phyloP scores from a whole-genome alignment of 2,329 filamentous ascomycete genomes.

The Lojkania enalia region DNA sequence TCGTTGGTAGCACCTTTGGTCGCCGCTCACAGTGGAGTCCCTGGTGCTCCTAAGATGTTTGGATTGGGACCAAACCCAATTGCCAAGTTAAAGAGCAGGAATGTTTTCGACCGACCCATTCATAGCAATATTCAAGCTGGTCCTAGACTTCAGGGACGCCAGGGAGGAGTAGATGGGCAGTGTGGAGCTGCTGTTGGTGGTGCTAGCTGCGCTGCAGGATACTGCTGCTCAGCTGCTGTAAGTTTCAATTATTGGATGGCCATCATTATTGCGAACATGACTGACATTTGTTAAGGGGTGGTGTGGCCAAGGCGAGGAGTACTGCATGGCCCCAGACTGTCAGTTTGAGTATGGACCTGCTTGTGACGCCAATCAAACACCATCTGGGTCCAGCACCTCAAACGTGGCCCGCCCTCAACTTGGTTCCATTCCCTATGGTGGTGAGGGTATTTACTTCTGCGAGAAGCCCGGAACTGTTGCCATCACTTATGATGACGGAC shows the following conservation, averaged over 20 bases:
- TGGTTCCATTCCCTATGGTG: conserved; percentile 60
- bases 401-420: conserved; percentile 56
- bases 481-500: conserved; percentile 70
- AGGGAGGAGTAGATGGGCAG: conserved; percentile 34
- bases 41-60: conserved; percentile 37
- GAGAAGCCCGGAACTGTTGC: conserved; percentile 60
- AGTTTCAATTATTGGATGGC: conserved; percentile 1
- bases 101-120: conserved; percentile 23
- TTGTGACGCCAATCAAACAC: conserved; percentile 62
- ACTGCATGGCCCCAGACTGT: conserved; percentile 65
- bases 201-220: conserved; percentile 34
- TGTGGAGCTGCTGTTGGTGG: conserved; percentile 30
- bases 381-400: conserved; percentile 58
- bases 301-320: conserved; percentile 58
- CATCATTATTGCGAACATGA: conserved; percentile 6
- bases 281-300: conserved; percentile 40
- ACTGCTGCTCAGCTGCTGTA: conserved; percentile 41
- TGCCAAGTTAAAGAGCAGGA: conserved; percentile 33
- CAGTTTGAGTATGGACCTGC: conserved; percentile 61
- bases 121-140: conserved; percentile 22
- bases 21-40: conserved; percentile 32
- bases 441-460: conserved; percentile 60
- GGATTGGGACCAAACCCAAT: conserved; percentile 30
- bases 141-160: conserved; percentile 27
- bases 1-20: conserved; percentile 34